A percentile compares a stretch with the other conserved stretches of the same genome.
Conservation (phyloP, 352 stramenopile species). For the Globisporangium parvum region DNA sequence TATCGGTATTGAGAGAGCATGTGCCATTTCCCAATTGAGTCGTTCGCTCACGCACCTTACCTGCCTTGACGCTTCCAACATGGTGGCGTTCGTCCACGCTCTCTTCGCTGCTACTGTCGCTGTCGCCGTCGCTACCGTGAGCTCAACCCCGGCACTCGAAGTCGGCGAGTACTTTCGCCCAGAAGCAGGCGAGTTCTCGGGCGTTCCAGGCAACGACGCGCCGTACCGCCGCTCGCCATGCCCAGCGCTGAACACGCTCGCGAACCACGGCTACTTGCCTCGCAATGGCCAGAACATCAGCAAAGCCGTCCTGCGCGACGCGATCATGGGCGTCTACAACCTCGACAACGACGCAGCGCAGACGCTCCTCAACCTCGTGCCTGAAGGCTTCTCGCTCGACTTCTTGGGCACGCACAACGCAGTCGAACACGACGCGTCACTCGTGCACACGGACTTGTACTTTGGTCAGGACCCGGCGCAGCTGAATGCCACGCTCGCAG, state of each 20-base stretch:
- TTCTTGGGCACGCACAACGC: slow-evolving; percentile 44
- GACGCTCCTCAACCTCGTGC: slow-evolving; percentile 25
- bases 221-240: slow-evolving; percentile 49
- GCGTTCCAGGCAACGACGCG: slow-evolving; percentile 32
- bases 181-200: slow-evolving; percentile 24
- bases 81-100: too few species aligned
- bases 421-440: slow-evolving; percentile 64
- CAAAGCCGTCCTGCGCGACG: slow-evolving; percentile 24
- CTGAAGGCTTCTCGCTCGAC: slow-evolving; percentile 34
- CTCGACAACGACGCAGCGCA: slow-evolving; percentile 28
- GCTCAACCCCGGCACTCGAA: too few species aligned
- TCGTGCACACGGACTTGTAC: too few species aligned
- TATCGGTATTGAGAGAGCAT: too few species aligned
- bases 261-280: slow-evolving; percentile 4
- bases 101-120: too few species aligned
- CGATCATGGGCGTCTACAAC: slow-evolving; percentile 39
- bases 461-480: too few species aligned
- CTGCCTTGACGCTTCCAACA: too few species aligned
- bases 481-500: too few species aligned
- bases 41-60: too few species aligned
- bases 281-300: slow-evolving; percentile 16
- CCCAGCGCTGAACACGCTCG: slow-evolving; percentile 58
- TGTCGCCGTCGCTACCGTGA: too few species aligned
- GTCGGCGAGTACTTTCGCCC: too few species aligned
- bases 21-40: too few species aligned